Evolutionary conservation across 805 yeast genomes (phyloP), one percentile per base, ranked within the genome.

Genomic region (Starmerella tilneyi): DNA sequence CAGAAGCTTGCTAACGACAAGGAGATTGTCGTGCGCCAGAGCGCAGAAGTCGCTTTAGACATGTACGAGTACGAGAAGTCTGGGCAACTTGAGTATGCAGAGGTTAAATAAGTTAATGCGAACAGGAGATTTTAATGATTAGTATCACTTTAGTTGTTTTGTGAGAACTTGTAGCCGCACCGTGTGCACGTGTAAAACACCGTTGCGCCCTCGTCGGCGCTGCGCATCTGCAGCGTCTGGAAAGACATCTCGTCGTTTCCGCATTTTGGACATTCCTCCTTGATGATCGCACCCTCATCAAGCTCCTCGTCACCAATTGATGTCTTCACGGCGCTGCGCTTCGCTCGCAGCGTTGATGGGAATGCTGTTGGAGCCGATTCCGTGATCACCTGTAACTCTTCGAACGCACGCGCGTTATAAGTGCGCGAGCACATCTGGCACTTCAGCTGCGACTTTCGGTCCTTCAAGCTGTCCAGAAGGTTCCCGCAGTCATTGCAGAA

Each of bases 171-270:
- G 73, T 89, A 85, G 34, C 88, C 86, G 73, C 99, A 92, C 33
- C 74, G 68, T 1, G 94, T 81, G 70, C 98, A 92, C 1, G 98
- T 89, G 68, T 92, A 94, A 63, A 92, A 92, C 28, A 92, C 97
- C 9, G 99, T 92, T 23, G 98, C 71, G 73, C 98, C 99, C 73
- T 92, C 99, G 73, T 92, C 99, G 1, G 98, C 99, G 44, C 95
- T 83, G 68, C 99, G 79, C 57, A 92, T 73, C 66, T 92, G 99
- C 55, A 92, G 70, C 4, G 98, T 92, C 61, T 92, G 97, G 63
- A 89, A 92, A 62, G 80, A 88, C 98, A 94, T 94, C 65, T 92
- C 96, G 60, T 92, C 96, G 65, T 88, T 76, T 41, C 94, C 96
- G 75, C 98, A 92, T 65, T 88, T 78, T n/a, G 97, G 97, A 72